Evolutionary conservation across 176 grass and related monocot genomes (phyloP).

Genomic region (Oryza nivara): DNA sequence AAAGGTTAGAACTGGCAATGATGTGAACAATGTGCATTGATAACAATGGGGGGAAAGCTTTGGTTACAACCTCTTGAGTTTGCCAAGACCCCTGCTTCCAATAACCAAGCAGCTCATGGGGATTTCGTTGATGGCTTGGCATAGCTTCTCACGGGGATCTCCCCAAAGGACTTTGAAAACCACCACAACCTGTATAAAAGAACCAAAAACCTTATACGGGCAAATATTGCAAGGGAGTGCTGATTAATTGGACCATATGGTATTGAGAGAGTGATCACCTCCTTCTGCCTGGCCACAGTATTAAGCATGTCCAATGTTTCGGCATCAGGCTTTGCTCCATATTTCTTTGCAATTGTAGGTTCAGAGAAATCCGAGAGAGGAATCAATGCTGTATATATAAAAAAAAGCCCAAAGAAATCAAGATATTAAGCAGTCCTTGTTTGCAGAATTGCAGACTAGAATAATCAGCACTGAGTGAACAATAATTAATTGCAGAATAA

Average conservation of each 20-base stretch:
- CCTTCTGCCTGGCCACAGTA: constrained; percentile 71
- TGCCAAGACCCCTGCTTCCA: constrained; percentile 89
- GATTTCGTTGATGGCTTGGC: constrained; percentile 63
- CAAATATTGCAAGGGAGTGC: neutral
- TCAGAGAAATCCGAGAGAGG: constrained; percentile 72
- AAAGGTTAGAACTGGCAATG: constrained; percentile 4
- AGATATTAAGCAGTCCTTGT: neutral
- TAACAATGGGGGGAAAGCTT: neutral
- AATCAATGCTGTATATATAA: constrained; percentile 58
- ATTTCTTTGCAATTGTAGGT: constrained; percentile 63
- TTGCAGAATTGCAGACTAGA: neutral
- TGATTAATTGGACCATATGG: neutral
- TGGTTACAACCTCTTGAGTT: constrained; percentile 79
- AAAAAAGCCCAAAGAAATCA: neutral
- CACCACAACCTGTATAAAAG: constrained; percentile 52
- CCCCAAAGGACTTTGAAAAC: constrained; percentile 79
- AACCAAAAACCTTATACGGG: neutral
- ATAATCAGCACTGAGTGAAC: neutral
- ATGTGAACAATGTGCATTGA: neutral
- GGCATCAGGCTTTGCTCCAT: constrained; percentile 81
- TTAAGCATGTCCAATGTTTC: constrained; percentile 86
- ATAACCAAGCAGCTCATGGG: constrained; percentile 81
- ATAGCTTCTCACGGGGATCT: constrained; percentile 90
- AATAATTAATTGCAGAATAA: neutral
- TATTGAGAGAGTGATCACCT: constrained; percentile 44